Percentiles rank a stretch among this genome's conserved stretches.
Evolutionary conservation across 768 basidiomycete species (phyloP).

Genomic region (Russula virescens): DNA sequence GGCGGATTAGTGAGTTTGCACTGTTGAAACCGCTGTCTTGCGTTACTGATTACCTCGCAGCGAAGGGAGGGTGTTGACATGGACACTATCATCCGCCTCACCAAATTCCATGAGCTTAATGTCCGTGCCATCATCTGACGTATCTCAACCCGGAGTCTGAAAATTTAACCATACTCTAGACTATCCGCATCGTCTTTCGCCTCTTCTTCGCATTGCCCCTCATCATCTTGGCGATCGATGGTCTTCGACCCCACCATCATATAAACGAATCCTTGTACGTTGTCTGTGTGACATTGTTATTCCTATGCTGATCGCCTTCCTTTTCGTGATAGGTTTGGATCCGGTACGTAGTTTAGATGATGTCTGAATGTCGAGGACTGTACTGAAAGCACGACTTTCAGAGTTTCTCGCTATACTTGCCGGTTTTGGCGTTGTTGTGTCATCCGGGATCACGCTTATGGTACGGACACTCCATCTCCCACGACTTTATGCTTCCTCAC

Average conservation of each 20-base stretch:
- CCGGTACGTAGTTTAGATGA: constrained; percentile 1
- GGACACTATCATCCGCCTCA: constrained; percentile 61
- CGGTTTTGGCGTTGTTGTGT: constrained; percentile 19
- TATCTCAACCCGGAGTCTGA: background rate
- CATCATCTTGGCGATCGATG: constrained; percentile 63
- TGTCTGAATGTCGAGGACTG: background rate
- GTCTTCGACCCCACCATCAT: constrained; percentile 52
- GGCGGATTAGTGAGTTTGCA: constrained; percentile 45
- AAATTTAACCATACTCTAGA: constrained; percentile 35
- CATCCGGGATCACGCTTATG: constrained; percentile 23
- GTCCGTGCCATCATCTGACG: constrained; percentile 38
- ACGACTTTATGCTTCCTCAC: background rate
- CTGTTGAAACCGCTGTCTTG: background rate
- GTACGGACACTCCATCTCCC: constrained; percentile 3
- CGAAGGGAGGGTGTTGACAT: constrained; percentile 57
- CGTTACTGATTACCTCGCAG: constrained; percentile 32
- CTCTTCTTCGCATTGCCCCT: constrained; percentile 64
- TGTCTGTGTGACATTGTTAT: too few species aligned
- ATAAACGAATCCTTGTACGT: constrained; percentile 57
- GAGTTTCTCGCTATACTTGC: constrained; percentile 20
- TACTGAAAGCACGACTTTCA: background rate
- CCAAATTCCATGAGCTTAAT: constrained; percentile 79
- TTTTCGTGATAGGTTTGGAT: background rate
- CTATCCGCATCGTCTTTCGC: constrained; percentile 65
- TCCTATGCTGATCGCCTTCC: background rate